phyloP scores from a whole-genome alignment of 768 basidiomycete genomes.

The Suillus bovinus region DNA sequence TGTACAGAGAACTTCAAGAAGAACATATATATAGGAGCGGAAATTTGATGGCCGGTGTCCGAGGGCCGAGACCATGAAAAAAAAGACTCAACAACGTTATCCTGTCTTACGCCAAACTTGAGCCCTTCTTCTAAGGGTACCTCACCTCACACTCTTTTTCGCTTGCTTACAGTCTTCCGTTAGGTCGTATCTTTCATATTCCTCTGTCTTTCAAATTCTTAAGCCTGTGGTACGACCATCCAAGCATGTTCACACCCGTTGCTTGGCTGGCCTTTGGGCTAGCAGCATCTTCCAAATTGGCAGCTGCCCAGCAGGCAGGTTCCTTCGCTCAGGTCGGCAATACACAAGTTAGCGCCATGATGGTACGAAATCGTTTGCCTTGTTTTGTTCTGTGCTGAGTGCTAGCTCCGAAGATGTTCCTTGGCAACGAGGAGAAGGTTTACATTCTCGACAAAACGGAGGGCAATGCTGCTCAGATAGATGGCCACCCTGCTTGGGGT shows the following conservation, averaged over 20 bases:
- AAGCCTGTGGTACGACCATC: constrained; percentile 2
- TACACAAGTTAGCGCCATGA: constrained; percentile 54
- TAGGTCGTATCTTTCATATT: neutral
- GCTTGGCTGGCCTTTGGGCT: constrained; percentile 50
- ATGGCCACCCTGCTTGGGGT: constrained; percentile 75
- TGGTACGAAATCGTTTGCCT: constrained; percentile 38
- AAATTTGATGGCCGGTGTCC: constrained; percentile 1
- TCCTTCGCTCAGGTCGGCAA: constrained; percentile 25
- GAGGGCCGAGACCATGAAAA: neutral
- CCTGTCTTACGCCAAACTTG: no score
- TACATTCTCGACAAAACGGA: constrained; percentile 94
- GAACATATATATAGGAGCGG: neutral
- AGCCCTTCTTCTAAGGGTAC: neutral
- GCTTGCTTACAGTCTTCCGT: neutral
- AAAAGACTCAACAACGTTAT: neutral
- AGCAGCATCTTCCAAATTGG: constrained; percentile 31
- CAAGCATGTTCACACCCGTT: constrained; percentile 32
- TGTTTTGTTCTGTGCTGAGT: neutral
- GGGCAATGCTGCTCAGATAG: constrained; percentile 64
- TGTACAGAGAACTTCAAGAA: neutral
- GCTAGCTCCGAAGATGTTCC: constrained; percentile 49
- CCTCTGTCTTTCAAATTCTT: constrained; percentile 5
- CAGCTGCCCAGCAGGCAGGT: constrained; percentile 16
- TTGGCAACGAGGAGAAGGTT: constrained; percentile 77
- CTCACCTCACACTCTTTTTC: constrained; percentile 3